Percentiles rank a stretch among this genome's conserved stretches.
These are phyloP conservation scores for Candida albicans DNA, from an alignment of 1,139 yeast species.

Conservation along the genomic window DNA sequence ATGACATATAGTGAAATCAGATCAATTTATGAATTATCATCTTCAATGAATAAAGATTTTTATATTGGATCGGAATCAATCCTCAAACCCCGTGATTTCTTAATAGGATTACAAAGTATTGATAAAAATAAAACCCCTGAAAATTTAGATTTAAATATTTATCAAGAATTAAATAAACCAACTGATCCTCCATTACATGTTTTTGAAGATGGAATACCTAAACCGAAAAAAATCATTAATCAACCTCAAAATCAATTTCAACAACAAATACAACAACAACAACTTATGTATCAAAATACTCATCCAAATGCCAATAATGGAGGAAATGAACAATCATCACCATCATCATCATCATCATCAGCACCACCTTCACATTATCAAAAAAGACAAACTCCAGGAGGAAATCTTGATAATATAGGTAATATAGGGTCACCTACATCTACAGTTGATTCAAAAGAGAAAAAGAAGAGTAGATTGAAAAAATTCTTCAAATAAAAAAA, in stretches of 20 bases:
- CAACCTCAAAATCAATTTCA: slow-evolving; percentile 6
- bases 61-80: slow-evolving; percentile 83
- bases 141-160: slow-evolving; percentile 37
- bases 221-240: slow-evolving; percentile 8
- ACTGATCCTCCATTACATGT: slow-evolving; percentile 39
- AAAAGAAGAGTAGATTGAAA: slow-evolving; percentile 38
- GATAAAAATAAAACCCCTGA: slow-evolving; percentile 33
- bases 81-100: slow-evolving; percentile 60
- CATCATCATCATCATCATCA: slow-evolving; percentile 5
- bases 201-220: slow-evolving; percentile 27
- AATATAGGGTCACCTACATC: slow-evolving; percentile 9
- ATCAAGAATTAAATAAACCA: slow-evolving; percentile 22
- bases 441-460: slow-evolving; percentile 23
- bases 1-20: slow-evolving; percentile 80
- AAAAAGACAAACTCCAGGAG: slow-evolving; percentile 21
- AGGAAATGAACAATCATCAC: slow-evolving; percentile 13
- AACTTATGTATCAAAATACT: slow-evolving; percentile 3
- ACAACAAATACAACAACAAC: slow-evolving; percentile 10
- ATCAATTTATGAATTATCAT: slow-evolving; percentile 70
- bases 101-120: slow-evolving; percentile 46
- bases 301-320: slow-evolving; percentile 1
- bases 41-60: slow-evolving; percentile 65
- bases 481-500: slow-evolving; percentile 32
- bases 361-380: slow-evolving; percentile 32
- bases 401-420: neutral